Conservation (phyloP, 2,329 filamentous ascomycete species). For the Cordyceps cateniannulata region DNA sequence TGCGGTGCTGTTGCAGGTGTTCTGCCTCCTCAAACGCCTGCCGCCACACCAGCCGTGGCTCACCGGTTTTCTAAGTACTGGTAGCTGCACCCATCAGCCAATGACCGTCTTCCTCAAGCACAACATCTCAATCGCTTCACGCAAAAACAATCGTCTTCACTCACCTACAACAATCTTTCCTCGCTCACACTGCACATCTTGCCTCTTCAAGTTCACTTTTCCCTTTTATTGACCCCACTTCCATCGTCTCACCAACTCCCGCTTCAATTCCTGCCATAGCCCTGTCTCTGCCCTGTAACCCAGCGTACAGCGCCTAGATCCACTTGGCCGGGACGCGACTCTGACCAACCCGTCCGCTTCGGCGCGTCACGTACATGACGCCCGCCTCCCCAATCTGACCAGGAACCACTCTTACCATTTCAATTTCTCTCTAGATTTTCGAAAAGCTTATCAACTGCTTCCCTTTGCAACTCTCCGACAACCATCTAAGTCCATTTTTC, state of each 20-base stretch:
- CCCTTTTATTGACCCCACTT: background rate
- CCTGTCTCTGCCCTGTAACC: constrained; percentile 6
- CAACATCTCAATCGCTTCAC: background rate
- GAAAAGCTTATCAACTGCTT: background rate
- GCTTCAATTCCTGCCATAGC: constrained; percentile 1
- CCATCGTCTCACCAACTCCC: constrained; percentile 4
- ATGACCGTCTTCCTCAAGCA: background rate
- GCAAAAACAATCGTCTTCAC: background rate
- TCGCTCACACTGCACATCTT: background rate
- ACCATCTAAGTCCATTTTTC: background rate
- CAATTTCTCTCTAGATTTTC: background rate
- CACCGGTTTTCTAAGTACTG: background rate
- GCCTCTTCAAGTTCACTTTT: background rate
- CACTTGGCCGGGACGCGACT: constrained; percentile 26
- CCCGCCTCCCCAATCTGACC: constrained; percentile 30
- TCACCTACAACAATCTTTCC: background rate
- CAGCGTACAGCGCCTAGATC: constrained; percentile 18
- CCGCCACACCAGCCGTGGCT: background rate
- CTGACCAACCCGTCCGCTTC: constrained; percentile 15
- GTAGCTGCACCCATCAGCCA: background rate
- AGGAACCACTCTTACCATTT: constrained; percentile 11
- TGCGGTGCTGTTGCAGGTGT: background rate
- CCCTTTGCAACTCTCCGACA: background rate
- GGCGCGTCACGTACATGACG: constrained; percentile 35
- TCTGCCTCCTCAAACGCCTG: background rate